Percentiles rank a stretch among this genome's conserved stretches.
phyloP scores from a whole-genome alignment of 306 rosid genomes.

The Lagenaria siceraria region DNA sequence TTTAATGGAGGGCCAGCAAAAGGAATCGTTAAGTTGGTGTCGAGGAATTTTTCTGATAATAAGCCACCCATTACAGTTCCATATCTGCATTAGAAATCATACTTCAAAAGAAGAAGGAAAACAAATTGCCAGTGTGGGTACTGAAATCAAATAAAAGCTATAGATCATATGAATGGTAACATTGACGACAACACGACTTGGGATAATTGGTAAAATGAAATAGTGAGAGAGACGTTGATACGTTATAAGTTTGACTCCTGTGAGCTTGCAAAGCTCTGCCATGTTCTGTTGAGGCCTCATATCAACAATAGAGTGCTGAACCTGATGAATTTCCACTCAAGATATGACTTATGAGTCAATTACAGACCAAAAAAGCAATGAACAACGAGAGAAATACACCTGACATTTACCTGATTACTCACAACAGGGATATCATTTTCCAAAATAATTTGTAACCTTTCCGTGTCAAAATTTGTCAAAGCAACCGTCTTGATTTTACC shows the following conservation, averaged over 20 bases:
- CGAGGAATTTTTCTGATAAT: conserved; percentile 81
- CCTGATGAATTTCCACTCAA: conserved; percentile 27
- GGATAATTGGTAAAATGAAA: neutral
- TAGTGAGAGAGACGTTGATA: conserved; percentile 25
- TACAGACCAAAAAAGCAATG: neutral
- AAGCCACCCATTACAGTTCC: conserved; percentile 97
- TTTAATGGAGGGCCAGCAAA: conserved; percentile 81
- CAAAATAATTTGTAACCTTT: conserved; percentile 72
- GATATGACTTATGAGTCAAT: neutral
- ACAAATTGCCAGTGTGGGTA: neutral
- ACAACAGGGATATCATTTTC: conserved; percentile 90
- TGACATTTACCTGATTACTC: conserved; percentile 73
- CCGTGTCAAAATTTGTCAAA: conserved; percentile 84
- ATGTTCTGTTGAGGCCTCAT: conserved; percentile 90
- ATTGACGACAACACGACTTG: neutral
- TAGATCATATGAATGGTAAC: neutral
- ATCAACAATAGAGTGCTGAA: conserved; percentile 85
- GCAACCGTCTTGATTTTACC: conserved; percentile 89
- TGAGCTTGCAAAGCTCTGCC: conserved; percentile 81
- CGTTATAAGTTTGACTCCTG: conserved; percentile 98
- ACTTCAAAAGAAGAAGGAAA: neutral
- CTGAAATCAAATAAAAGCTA: neutral
- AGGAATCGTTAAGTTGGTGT: conserved; percentile 72
- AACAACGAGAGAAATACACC: neutral
- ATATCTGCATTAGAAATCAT: conserved; percentile 46